Percentiles rank a stretch among this genome's conserved stretches.
Evolutionary conservation across 495 filamentous ascomycete species (phyloP).

Genomic region (Parmelia sp.): DNA sequence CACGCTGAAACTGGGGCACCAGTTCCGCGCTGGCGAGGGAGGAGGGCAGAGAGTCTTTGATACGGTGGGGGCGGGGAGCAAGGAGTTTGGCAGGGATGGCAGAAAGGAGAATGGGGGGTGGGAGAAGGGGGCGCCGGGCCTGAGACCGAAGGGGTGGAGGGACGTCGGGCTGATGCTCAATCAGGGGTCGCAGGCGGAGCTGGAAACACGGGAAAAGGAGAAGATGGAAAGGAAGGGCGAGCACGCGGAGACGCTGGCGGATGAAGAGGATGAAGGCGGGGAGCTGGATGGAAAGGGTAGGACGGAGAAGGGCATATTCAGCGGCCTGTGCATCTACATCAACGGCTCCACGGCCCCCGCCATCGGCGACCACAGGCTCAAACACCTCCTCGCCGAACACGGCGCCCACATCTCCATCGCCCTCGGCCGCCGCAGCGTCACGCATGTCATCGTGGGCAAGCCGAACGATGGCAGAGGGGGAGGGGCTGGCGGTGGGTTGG

Average conservation of each 20-base stretch:
- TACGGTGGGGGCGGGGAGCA: slow-evolving; percentile 41
- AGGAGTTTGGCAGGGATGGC: slow-evolving; percentile 25
- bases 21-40: slow-evolving; percentile 51
- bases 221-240: slow-evolving; percentile 14
- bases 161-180: slow-evolving; percentile 40
- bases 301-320: slow-evolving; percentile 49
- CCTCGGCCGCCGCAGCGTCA: slow-evolving; percentile 65
- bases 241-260: slow-evolving; percentile 21
- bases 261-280: slow-evolving; percentile 24
- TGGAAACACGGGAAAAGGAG: slow-evolving; percentile 21
- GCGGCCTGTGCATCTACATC: slow-evolving; percentile 67
- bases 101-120: slow-evolving; percentile 35
- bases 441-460: slow-evolving; percentile 76
- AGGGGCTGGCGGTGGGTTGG: slow-evolving; percentile 70
- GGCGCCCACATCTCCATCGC: slow-evolving; percentile 63
- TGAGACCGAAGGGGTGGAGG: slow-evolving; percentile 35
- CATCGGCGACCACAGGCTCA: slow-evolving; percentile 82
- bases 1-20: slow-evolving; percentile 56
- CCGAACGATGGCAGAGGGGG: slow-evolving; percentile 40
- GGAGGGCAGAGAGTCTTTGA: slow-evolving; percentile 52
- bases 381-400: slow-evolving; percentile 64
- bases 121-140: slow-evolving; percentile 38
- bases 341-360: slow-evolving; percentile 78
- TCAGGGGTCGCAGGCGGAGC: slow-evolving; percentile 30
- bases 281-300: slow-evolving; percentile 27